phyloP scores from a whole-genome alignment of 2,329 filamentous ascomycete species.

The Paecilomyces dactylethromorphus region DNA sequence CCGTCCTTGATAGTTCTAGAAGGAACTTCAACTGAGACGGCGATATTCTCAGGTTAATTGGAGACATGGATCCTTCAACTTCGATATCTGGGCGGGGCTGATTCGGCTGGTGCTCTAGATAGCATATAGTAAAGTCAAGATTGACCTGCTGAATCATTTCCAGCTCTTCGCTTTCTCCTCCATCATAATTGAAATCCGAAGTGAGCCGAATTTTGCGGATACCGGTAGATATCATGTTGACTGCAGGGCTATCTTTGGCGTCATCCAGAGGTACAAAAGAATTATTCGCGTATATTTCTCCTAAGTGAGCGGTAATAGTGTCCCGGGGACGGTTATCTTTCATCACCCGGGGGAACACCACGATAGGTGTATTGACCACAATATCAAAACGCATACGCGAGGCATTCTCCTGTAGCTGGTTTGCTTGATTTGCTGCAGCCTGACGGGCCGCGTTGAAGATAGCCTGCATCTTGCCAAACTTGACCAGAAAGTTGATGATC shows the following conservation, averaged over 20 bases:
- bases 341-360: slow-evolving; percentile 82
- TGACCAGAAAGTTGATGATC: slow-evolving; percentile 95
- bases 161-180: slow-evolving; percentile 70
- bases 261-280: slow-evolving; percentile 82
- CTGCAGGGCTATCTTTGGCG: slow-evolving; percentile 62
- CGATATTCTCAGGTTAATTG: slow-evolving; percentile 83
- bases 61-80: slow-evolving; percentile 84
- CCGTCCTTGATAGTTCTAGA: slow-evolving; percentile 76
- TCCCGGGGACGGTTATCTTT: slow-evolving; percentile 67
- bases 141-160: slow-evolving; percentile 98
- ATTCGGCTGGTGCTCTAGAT: slow-evolving; percentile 75
- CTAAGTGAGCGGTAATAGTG: slow-evolving; percentile 82
- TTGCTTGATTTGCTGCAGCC: slow-evolving; percentile 88
- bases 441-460: slow-evolving; percentile 96
- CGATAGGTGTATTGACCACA: slow-evolving; percentile 86
- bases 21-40: slow-evolving; percentile 88
- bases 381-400: slow-evolving; percentile 92
- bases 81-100: slow-evolving; percentile 82
- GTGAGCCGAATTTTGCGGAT: slow-evolving; percentile 89
- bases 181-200: slow-evolving; percentile 76
- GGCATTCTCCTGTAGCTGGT: slow-evolving; percentile 82
- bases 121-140: slow-evolving; percentile 83
- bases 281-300: slow-evolving; percentile 96
- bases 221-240: slow-evolving; percentile 84
- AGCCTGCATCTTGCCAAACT: slow-evolving; percentile 99